Base-by-base conservation (phyloP, 331 rosid species). In the Malus hybrid region DNA sequence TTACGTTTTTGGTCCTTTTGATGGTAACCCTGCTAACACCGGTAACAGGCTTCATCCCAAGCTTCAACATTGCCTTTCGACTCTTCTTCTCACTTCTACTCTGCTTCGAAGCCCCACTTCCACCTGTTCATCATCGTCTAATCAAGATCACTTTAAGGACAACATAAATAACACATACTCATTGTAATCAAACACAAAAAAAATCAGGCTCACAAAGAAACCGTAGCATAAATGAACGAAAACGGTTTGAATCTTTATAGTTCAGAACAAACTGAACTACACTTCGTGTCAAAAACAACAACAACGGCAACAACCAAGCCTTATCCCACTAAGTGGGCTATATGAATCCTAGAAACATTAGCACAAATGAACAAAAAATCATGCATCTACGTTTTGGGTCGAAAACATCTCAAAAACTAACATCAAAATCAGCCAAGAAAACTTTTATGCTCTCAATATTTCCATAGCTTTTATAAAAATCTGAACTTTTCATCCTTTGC, bases 81-180 rank as follows among this genome's bases (percentile, higher is more conserved):
- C 93, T 92, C 85, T 92, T 92, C 87, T 89, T 92, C 89, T 92
- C 97, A 28, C 96, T 92, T 80, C 96, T 78, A 88, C 96, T 90
- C 81, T 92, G 97, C 82, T 92, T 92, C 42, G 96, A 90, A 44
- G 87, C 82, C 75, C 86, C 97, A 39, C 78, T 50, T 26, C 72
- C 88, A 58, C 86, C 96, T 90, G 83, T 52, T 86, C 66, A 61
- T 66, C 80, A 72, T 62, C 68, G 44, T 60, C 70, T 78, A 75
- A 60, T 24, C 48, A 69, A 70, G 34, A 32, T 34, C 75, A 7
- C 70, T 26, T 42, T 7, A 71, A 29, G 73, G 10, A 6, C 71
- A 71, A 62, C 1, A 66, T 15, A 57, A 57, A 48, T 34, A 56
- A 22, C 60, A 7, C 50, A 20, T 5, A 58, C n/a, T 19, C 28